Conservation (phyloP, 352 stramenopile species). For the Pythium grandisporangium region DNA sequence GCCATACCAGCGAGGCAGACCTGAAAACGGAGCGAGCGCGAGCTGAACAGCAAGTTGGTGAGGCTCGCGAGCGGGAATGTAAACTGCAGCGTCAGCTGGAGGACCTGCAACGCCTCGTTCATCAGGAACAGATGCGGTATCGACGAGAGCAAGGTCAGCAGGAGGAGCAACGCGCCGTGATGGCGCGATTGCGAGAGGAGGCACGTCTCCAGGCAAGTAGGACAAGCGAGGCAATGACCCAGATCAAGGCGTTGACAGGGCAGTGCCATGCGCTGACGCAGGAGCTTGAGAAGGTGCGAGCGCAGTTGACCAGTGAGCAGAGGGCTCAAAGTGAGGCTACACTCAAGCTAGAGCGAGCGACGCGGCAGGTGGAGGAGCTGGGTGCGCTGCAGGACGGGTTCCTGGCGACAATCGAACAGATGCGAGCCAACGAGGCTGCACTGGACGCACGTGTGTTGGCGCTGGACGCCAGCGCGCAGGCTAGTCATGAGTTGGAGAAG, state of each 20-base stretch:
- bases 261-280: slow-evolving; percentile 9
- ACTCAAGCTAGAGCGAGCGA: slow-evolving; percentile 12
- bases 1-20: slow-evolving; percentile 6
- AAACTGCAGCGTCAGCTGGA: slow-evolving; percentile 17
- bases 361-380: slow-evolving; percentile 39
- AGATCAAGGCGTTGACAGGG: slow-evolving; percentile 2
- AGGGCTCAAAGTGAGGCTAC: slow-evolving; percentile 3
- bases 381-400: slow-evolving; percentile 63
- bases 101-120: slow-evolving; percentile 16
- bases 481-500: slow-evolving; percentile 14
- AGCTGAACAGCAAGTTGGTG: slow-evolving; percentile 12
- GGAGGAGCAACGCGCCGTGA: slow-evolving; percentile 6
- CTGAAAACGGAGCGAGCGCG: slow-evolving; percentile 2
- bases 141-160: slow-evolving; percentile 10
- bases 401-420: slow-evolving; percentile 42
- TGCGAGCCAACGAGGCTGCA: slow-evolving; percentile 26
- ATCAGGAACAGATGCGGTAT: slow-evolving; percentile 16
- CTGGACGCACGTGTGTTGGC: too few relatives aligned
- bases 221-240: slow-evolving; percentile 9
- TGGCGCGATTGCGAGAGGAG: slow-evolving; percentile 12
- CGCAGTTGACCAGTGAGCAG: slow-evolving; percentile 16
- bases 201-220: slow-evolving; percentile 10
- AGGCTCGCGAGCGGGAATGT: slow-evolving; percentile 16
- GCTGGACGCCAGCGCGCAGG: too few relatives aligned
- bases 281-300: slow-evolving; percentile 4